Evolutionary conservation across 371 early-diverging fungal genomes (phyloP).

Genomic region (Apophysomyces elegans): DNA sequence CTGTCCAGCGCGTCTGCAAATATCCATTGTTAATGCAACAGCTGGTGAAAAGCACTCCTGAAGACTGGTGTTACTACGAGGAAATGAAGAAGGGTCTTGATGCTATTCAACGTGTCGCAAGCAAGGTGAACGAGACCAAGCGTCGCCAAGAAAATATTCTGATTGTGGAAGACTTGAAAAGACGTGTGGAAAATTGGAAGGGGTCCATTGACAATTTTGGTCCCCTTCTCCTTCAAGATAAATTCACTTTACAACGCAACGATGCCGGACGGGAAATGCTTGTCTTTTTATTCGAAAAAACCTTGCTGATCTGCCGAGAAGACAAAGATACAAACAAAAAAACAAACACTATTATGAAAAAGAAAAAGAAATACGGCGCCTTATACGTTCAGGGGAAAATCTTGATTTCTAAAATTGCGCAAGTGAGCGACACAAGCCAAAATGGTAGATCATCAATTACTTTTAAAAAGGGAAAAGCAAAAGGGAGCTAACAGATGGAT

Average conservation of each 20-base stretch:
- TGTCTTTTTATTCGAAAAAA: slow-evolving; percentile 87
- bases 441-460: slow-evolving; percentile 39
- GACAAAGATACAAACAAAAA: slow-evolving; percentile 44
- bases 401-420: slow-evolving; percentile 76
- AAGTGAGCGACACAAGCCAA: slow-evolving; percentile 70
- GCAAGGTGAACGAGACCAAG: slow-evolving; percentile 90
- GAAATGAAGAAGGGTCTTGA: slow-evolving; percentile 80
- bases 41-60: slow-evolving; percentile 75
- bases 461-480: not conserved
- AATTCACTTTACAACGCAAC: slow-evolving; percentile 75
- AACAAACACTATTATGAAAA: slow-evolving; percentile 35
- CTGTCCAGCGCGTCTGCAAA: slow-evolving; percentile 95
- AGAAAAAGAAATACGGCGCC: slow-evolving; percentile 48
- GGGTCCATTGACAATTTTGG: slow-evolving; percentile 68
- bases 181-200: slow-evolving; percentile 60
- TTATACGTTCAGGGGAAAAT: slow-evolving; percentile 77
- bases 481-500: not conserved
- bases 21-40: slow-evolving; percentile 91
- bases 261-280: slow-evolving; percentile 79
- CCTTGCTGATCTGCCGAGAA: slow-evolving; percentile 78
- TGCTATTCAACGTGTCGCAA: slow-evolving; percentile 84
- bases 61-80: slow-evolving; percentile 62
- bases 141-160: slow-evolving; percentile 83
- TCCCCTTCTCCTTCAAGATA: slow-evolving; percentile 80
- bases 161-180: slow-evolving; percentile 75